phyloP scores from a whole-genome alignment of 2,329 filamentous ascomycete genomes.

The Alternaria longipes region DNA sequence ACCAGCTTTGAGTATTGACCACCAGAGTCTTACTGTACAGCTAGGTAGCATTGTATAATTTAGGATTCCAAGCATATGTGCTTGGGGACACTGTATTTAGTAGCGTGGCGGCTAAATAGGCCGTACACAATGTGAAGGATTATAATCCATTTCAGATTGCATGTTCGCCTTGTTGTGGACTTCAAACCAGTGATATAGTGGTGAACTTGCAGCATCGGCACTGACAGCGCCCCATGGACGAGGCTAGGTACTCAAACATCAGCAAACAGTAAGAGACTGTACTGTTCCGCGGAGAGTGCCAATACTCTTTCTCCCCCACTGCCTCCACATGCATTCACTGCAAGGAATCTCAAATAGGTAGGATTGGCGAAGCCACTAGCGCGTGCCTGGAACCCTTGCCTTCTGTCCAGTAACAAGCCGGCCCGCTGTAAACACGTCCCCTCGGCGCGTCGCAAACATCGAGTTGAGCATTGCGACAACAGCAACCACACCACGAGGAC shows the following conservation, averaged over 20 bases:
- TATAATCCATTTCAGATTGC: slow-evolving; percentile 1
- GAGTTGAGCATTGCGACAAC: slow-evolving; percentile 18
- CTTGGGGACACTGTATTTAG: slow-evolving; percentile 19
- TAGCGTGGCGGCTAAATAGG: slow-evolving; percentile 16
- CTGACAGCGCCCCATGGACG: background rate
- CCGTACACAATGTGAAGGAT: slow-evolving; percentile 16
- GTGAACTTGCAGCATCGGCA: background rate
- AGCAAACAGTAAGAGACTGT: too few species aligned
- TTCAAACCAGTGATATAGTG: background rate
- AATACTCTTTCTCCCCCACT: background rate
- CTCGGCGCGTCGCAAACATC: slow-evolving; percentile 34
- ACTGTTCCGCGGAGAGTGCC: background rate
- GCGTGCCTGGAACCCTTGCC: slow-evolving; percentile 15
- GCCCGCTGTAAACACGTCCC: slow-evolving; percentile 32
- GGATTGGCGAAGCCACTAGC: slow-evolving; percentile 13
- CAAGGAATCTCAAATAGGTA: background rate
- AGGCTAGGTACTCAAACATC: background rate
- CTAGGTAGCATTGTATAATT: slow-evolving; percentile 30
- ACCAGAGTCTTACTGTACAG: slow-evolving; percentile 6
- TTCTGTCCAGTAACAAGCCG: slow-evolving; percentile 20
- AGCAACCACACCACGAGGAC: background rate
- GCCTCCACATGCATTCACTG: background rate
- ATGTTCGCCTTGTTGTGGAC: background rate
- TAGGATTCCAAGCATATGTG: slow-evolving; percentile 18
- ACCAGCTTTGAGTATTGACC: slow-evolving; percentile 8